Evolutionary conservation across 1,284 basidiomycete genomes (phyloP), one percentile per base, ranked within the genome.

Genomic region (Schizophyllum commune): DNA sequence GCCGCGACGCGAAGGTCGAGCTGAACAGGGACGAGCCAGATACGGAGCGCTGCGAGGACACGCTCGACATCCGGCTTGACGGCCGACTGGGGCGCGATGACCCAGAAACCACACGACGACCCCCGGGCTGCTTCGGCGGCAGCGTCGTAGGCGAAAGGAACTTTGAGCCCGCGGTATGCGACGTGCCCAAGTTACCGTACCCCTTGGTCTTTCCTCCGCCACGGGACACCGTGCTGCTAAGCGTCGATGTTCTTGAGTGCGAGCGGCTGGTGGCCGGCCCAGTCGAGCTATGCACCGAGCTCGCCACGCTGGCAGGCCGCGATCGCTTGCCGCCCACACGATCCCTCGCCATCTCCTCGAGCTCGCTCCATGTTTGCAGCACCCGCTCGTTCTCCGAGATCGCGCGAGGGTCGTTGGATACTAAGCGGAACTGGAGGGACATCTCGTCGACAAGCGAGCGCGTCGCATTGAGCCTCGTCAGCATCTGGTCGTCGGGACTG

Each of bases 1-100:
- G 91, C 33, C 90, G 82, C n/a, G 90, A 92, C 51, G 90, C 81
- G 71, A 85, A 91, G 3, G 90, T 92, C 1, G 90, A 80, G 20
- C 76, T 77, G 64, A 82, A 80, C 34, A 89, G 61, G 17, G 82
- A 71, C 27, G 71, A 71, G 68, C 83, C 82, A 13, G 85, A 86
- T 5, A 81, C 78, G 15, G 84, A 84, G 56, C 85, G 79, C 55
- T 68, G 75, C 2, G 77, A 73, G 1, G 82, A 78, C n/a, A 73
- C 68, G 32, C 71, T 74, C 3, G 83, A 85, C 63, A 79, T 61
- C 58, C 78, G 75, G 65, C 83, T 85, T 3, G 75, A 71, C 51
- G 83, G 73, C 27, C 80, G 79, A 61, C 71, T 77, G 66, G 33
- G 68, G 60, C 5, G 70, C 3, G 73, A 74, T 19, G 76, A 75